These are phyloP conservation scores for Diaporthe citriasiana DNA, from an alignment of 2,329 filamentous ascomycete genomes.

Conservation along the genomic window DNA sequence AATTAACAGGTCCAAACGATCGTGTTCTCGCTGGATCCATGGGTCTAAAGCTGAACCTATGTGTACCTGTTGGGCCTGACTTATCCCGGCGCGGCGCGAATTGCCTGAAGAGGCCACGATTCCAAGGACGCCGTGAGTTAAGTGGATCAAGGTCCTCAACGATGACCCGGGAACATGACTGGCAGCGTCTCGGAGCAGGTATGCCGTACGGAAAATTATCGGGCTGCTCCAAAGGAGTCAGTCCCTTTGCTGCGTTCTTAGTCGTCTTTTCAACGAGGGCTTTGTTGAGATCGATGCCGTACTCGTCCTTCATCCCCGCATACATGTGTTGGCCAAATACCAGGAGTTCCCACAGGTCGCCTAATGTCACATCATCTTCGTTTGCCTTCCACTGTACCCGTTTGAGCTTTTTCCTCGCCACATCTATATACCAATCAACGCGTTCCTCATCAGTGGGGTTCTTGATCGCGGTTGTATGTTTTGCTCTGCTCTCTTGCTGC, in stretches of 20 bases:
- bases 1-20: too few species aligned
- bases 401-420: background rate
- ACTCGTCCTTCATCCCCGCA: background rate
- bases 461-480: background rate
- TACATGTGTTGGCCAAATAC: background rate
- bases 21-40: too few species aligned
- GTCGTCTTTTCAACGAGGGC: background rate
- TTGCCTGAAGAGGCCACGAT: too few species aligned
- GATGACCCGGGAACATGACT: background rate
- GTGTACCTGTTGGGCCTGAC: too few species aligned
- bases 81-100: too few species aligned
- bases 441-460: background rate
- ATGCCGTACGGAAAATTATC: background rate
- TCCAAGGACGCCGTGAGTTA: background rate
- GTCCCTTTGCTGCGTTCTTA: background rate
- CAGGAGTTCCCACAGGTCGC: background rate
- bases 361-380: background rate
- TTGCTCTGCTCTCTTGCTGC: too few species aligned
- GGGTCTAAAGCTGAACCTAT: too few species aligned
- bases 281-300: background rate
- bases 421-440: background rate
- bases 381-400: background rate
- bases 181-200: background rate
- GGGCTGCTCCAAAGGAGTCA: background rate
- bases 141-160: background rate